phyloP scores from a whole-genome alignment of 345 rosid genomes.

The Lumnitzera littorea region DNA sequence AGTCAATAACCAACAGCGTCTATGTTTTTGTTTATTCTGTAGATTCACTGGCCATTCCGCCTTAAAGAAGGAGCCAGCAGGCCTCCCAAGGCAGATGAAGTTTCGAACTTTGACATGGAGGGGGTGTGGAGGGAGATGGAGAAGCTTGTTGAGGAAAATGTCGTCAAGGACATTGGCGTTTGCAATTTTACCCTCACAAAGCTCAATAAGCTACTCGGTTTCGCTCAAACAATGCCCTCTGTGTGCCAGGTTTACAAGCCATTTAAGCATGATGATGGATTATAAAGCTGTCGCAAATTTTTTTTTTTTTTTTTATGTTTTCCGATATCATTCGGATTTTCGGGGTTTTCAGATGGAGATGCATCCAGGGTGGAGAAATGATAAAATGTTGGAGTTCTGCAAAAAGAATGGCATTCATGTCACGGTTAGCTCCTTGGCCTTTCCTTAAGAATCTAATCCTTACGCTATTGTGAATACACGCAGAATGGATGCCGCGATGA shows the following conservation, averaged over 20 bases:
- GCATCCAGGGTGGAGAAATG: constrained; percentile 73
- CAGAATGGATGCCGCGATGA: no score
- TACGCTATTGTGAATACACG: no score
- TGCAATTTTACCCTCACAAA: constrained; percentile 43
- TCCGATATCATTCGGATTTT: no score
- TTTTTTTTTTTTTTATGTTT: no score
- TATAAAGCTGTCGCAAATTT: no score
- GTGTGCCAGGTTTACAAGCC: constrained; percentile 33
- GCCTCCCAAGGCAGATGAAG: constrained; percentile 37
- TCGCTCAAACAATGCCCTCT: constrained; percentile 32
- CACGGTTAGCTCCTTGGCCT: constrained; percentile 18
- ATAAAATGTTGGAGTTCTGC: constrained; percentile 40
- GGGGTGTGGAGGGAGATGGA: constrained; percentile 65
- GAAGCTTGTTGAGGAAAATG: constrained; percentile 31
- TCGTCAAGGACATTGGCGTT: constrained; percentile 41
- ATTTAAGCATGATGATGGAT: no score
- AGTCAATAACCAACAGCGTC: no score
- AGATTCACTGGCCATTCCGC: constrained; percentile 57
- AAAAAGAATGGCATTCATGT: constrained; percentile 38
- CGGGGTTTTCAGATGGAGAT: constrained; percentile 37
- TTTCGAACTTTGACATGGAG: constrained; percentile 45
- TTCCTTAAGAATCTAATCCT: neutral
- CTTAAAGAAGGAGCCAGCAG: constrained; percentile 44
- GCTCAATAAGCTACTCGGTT: constrained; percentile 30
- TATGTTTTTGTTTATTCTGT: neutral